phyloP scores from a whole-genome alignment of 306 rosid species.

The Oemleria cerasiformis region DNA sequence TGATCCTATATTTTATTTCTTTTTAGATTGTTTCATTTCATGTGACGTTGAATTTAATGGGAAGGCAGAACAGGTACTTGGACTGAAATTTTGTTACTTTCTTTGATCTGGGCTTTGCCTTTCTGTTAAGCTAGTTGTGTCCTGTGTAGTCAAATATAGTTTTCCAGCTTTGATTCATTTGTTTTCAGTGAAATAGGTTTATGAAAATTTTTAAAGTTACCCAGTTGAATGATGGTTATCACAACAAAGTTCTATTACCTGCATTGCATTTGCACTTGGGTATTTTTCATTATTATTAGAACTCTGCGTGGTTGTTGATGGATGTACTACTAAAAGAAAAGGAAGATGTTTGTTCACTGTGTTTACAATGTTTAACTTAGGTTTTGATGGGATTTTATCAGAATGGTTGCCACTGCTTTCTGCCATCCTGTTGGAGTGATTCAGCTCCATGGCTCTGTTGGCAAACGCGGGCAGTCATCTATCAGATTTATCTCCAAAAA shows the following conservation, averaged over 20 bases:
- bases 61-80: background rate
- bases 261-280: background rate
- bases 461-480: constrained; percentile 7
- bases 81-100: background rate
- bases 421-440: constrained; percentile 27
- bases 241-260: too few relatives aligned
- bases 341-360: background rate
- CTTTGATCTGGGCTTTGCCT: background rate
- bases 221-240: background rate
- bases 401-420: constrained; percentile 36
- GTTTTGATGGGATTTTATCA: constrained; percentile 18
- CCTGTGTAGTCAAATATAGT: background rate
- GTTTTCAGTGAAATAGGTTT: background rate
- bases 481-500: constrained; percentile 33
- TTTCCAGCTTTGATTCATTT: background rate
- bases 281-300: background rate
- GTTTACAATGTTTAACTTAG: background rate
- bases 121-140: background rate
- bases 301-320: background rate
- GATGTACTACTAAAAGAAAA: background rate
- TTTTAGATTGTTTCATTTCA: background rate
- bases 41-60: background rate
- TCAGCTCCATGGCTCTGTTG: constrained; percentile 22
- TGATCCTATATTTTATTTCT: background rate
- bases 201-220: background rate